These are phyloP conservation scores for Lactarius deliciosus DNA, from an alignment of 768 basidiomycete species.

Conservation along the genomic window DNA sequence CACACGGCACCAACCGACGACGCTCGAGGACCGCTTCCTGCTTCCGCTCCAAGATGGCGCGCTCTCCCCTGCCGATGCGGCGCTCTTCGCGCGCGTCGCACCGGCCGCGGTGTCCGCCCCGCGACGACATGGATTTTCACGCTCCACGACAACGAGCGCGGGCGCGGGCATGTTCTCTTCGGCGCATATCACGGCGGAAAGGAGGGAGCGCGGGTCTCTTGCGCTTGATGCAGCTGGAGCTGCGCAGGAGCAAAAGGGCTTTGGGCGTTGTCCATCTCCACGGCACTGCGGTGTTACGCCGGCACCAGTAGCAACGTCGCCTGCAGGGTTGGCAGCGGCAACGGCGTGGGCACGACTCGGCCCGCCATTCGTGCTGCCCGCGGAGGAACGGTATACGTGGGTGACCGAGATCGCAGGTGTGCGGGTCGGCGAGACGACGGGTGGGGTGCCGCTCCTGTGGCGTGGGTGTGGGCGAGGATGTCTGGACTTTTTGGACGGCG, in stretches of 20 bases:
- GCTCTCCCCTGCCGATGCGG: conserved; percentile 20
- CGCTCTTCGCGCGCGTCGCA: conserved; percentile 18
- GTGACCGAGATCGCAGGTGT: conserved; percentile 25
- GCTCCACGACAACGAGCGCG: conserved; percentile 20
- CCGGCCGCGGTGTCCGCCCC: conserved; percentile 23
- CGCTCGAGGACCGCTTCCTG: conserved; percentile 21
- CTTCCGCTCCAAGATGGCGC: conserved; percentile 24
- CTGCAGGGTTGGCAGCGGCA: background rate
- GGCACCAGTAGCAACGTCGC: background rate
- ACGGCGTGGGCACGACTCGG: conserved; percentile 20
- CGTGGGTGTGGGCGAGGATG: conserved; percentile 28
- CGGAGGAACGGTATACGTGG: conserved; percentile 28
- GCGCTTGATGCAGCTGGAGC: too few relatives aligned
- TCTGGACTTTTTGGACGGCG: conserved; percentile 19
- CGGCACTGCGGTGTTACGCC: background rate
- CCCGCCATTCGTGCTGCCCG: conserved; percentile 24
- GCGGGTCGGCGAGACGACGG: conserved; percentile 23
- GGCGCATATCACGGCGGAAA: background rate
- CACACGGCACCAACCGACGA: conserved; percentile 8
- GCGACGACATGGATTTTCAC: conserved; percentile 22
- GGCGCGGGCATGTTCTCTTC: conserved; percentile 14
- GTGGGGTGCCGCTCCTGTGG: conserved; percentile 29
- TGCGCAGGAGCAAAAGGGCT: conserved; percentile 8
- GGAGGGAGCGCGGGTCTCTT: background rate
- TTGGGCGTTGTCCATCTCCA: conserved; percentile 28